Evolutionary conservation across 1,284 basidiomycete species (phyloP).

Genomic region (Xerocomus amazonicus): DNA sequence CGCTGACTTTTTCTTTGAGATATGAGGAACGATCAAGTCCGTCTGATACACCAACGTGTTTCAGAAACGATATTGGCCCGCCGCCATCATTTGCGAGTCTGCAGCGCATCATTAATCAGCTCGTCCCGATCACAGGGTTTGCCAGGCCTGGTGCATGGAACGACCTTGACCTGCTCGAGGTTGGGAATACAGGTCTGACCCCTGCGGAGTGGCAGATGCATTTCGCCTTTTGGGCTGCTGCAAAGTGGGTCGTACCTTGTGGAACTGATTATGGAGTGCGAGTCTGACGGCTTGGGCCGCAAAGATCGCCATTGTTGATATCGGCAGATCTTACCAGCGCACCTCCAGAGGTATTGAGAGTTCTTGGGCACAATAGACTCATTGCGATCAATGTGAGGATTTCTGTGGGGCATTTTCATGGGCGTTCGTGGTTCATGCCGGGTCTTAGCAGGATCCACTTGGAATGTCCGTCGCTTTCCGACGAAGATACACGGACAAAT

Average conservation of each 20-base stretch:
- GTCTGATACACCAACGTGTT: background rate
- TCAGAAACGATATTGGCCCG: conserved; percentile 48
- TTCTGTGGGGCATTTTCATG: background rate
- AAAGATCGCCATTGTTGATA: conserved; percentile 12
- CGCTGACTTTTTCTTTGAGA: background rate
- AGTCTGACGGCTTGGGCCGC: background rate
- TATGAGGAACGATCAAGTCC: background rate
- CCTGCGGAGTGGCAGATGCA: conserved; percentile 44
- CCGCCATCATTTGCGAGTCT: conserved; percentile 45
- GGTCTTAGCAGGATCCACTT: conserved; percentile 44
- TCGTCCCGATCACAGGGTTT: conserved; percentile 47
- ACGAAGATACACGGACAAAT: conserved; percentile 46
- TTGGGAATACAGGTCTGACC: conserved; percentile 44
- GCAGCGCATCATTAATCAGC: conserved; percentile 48
- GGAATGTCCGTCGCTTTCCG: conserved; percentile 46
- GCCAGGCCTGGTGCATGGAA: conserved; percentile 45
- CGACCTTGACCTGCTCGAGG: conserved; percentile 48
- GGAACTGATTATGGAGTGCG: too few relatives aligned
- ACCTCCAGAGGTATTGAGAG: conserved; percentile 1
- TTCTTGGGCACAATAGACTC: conserved; percentile 7
- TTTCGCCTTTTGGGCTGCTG: conserved; percentile 43
- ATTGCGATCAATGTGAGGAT: conserved; percentile 10
- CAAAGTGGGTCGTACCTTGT: conserved; percentile 4
- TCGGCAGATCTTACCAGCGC: conserved; percentile 9
- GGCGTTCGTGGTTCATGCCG: background rate